Conservation (phyloP, 768 basidiomycete genomes). For the Sporobolomyces phaffii region DNA sequence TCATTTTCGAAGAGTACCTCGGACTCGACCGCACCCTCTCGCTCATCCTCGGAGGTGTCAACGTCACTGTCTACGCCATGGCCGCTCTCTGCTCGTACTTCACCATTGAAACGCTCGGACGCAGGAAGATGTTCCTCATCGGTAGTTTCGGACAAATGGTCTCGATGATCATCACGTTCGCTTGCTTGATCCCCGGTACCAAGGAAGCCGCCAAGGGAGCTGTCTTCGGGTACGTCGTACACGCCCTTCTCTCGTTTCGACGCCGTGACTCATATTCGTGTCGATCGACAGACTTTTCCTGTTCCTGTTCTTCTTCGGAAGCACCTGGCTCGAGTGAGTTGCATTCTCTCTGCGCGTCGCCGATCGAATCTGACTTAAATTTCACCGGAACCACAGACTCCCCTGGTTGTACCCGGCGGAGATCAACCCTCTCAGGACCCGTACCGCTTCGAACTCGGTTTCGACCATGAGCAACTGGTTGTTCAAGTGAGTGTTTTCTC, state of each 20-base stretch:
- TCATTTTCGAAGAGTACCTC: constrained; percentile 48
- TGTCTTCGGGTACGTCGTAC: constrained; percentile 49
- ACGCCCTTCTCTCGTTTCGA: not conserved
- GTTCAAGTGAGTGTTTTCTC: constrained; percentile 45
- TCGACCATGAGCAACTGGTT: constrained; percentile 48
- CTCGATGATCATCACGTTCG: constrained; percentile 39
- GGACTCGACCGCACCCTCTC: constrained; percentile 45
- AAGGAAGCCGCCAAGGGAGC: constrained; percentile 45
- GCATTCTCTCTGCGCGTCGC: not conserved
- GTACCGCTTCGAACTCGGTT: constrained; percentile 50
- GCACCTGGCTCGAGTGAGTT: constrained; percentile 57
- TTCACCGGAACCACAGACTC: constrained; percentile 45
- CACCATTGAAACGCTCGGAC: constrained; percentile 50
- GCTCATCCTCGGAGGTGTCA: constrained; percentile 48
- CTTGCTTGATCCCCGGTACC: constrained; percentile 35
- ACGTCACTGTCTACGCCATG: constrained; percentile 47
- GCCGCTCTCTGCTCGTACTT: constrained; percentile 42
- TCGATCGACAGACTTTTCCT: constrained; percentile 51
- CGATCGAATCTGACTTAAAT: not conserved
- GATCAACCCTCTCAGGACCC: constrained; percentile 50
- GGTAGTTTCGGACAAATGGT: constrained; percentile 45
- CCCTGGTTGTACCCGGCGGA: constrained; percentile 62
- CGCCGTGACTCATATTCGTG: constrained; percentile 52
- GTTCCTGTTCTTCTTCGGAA: constrained; percentile 66
- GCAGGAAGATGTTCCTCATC: constrained; percentile 50